Evolutionary conservation across 2,329 filamentous ascomycete genomes (phyloP), one percentile per base, ranked within the genome.

Genomic region (Colletotrichum eleusines): DNA sequence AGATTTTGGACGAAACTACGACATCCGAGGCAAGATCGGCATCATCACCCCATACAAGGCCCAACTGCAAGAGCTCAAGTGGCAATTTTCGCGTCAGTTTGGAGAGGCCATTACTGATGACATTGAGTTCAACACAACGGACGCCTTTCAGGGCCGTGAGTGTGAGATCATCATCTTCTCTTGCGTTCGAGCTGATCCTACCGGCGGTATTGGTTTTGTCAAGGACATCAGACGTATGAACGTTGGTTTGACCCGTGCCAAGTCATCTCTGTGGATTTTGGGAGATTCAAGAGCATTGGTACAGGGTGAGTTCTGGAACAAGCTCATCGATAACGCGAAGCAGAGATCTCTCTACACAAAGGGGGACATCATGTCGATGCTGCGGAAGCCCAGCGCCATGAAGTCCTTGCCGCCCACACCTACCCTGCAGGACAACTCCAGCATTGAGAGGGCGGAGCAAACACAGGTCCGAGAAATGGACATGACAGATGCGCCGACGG

Each of bases 111-210:
- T 99, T 74, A 87, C 91, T 31, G 91, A 92, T 40, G 88, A 88
- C 26, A 92, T 99, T 74, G 97, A 99, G 75, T 99, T 99, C 87
- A 99, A 99, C 80, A 99, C 96, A 0, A 99, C 96, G 0, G 96
- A 99, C 82, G 97, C 96, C 23, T 99, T 98, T 80, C 94, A 99
- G 80, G 96, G 96, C 73, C 91, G 97, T 75, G 96, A 99, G 81
- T 96, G 94, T 77, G 96, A 99, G 78, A 92, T 99, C 73, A 98
- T 99, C 80, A 98, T 99, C 74, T 99, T 99, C 84, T 98, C 96
- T 50, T 99, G 97, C 80, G 96, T 99, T 72, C 91, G 96, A 83
- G 95, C 96, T 28, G 95, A 92, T 38, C 89, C 93, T n/a, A 93
- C 92, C 9, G 92, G 93, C n/a, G 94, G 95, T 76, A 97, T 99